phyloP scores from a whole-genome alignment of 495 filamentous ascomycete genomes.

The Penicillium paradoxum region DNA sequence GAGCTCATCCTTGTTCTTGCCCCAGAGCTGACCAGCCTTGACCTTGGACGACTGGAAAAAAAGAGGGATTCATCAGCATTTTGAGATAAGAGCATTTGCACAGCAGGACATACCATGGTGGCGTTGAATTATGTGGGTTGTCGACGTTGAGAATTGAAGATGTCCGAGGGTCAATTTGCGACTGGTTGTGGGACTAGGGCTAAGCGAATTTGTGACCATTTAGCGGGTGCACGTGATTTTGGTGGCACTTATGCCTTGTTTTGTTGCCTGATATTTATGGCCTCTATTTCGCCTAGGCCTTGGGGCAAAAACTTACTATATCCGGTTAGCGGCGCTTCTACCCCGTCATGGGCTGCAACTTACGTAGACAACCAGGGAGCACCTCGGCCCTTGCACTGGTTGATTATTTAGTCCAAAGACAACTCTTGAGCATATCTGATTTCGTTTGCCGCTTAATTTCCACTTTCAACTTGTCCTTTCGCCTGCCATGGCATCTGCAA shows the following conservation, averaged over 20 bases:
- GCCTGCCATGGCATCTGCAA: conserved; percentile 61
- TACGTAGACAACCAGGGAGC: conserved; percentile 14
- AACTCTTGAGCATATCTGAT: conserved; percentile 8
- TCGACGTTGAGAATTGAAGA: conserved; percentile 50
- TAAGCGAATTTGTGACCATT: conserved; percentile 36
- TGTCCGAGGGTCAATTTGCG: conserved; percentile 41
- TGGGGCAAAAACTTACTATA: conserved; percentile 5
- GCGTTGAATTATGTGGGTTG: conserved; percentile 45
- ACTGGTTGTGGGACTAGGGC: conserved; percentile 52
- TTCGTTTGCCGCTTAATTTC: not conserved
- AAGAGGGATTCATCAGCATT: conserved; percentile 20
- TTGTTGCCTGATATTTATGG: not conserved
- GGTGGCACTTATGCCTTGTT: not conserved
- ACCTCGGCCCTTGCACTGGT: conserved; percentile 10
- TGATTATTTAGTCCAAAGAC: not conserved
- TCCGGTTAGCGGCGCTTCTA: conserved; percentile 10
- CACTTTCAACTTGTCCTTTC: not conserved
- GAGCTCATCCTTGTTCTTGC: conserved; percentile 98
- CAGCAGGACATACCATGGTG: conserved; percentile 44
- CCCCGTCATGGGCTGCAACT: conserved; percentile 10
- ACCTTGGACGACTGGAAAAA: conserved; percentile 76
- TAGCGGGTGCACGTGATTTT: conserved; percentile 39
- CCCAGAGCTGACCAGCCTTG: conserved; percentile 92
- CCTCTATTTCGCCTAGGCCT: not conserved
- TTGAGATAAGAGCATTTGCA: conserved; percentile 1